Base-by-base conservation (phyloP, 2,329 filamentous ascomycete genomes). In the Alternaria alternata region DNA sequence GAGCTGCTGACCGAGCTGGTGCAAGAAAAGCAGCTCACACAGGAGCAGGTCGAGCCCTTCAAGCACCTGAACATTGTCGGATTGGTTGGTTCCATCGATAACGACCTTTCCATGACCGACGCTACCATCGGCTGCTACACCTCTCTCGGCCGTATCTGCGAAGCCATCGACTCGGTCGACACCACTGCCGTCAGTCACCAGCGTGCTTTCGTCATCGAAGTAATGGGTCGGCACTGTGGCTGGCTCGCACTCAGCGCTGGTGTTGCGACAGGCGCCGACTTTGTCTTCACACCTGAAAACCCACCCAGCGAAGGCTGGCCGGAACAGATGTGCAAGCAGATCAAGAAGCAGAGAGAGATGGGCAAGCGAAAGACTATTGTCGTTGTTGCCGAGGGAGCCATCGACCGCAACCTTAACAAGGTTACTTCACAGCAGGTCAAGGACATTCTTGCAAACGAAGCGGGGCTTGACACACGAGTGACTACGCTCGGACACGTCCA, bases 281-380 rank as follows among this genome's bases (percentile, higher is more conserved):
- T 96, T 80, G 88, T 98, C 71, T 98, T 99, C 79, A 94, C 97
- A 66, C 95, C 95, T 0, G 95, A 99, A 81, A 93, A 94, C 77
- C 95, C 95, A 60, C 92, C 93, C 46, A 86, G 88, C 61, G 88
- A 92, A 64, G 91, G 94, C 73, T 99, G 95, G 95, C 88, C 91
- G 77, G 87, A 66, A 34, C 67, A 73, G 22, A 74, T 73, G 65
- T 67, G 70, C 63, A 71, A 59, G 72, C 65, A 71, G 60, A 59
- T 67, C 55, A 64, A 71, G 64, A 76, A 95, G 89, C 95, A 98
- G 81, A 90, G 95, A 67, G 84, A 86, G 63, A 86, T 93, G 75
- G 95, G 95, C 74, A 99, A 98, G 86, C 88, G 95, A 72, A 96
- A 97, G 84, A 98, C 95, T 1, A 98, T 98, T 71, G 94, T 99